Evolutionary conservation across 2,329 filamentous ascomycete genomes (phyloP).

Genomic region (Paraconiothyrium brasiliense): DNA sequence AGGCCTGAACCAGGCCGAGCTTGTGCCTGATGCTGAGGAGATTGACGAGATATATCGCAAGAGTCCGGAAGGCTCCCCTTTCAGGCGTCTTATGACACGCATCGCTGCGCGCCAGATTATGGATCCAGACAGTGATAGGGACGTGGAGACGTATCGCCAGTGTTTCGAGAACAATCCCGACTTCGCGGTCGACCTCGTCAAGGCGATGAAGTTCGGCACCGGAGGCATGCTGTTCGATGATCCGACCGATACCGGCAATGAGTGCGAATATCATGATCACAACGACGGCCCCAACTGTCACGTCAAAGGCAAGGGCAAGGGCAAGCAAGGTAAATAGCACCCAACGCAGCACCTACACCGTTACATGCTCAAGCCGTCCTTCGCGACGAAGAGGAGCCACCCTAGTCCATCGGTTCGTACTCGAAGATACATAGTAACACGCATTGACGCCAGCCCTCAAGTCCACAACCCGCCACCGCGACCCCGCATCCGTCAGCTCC

Average conservation of each 20-base stretch:
- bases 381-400: conserved; percentile 26
- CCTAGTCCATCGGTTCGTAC: conserved; percentile 26
- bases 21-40: conserved; percentile 65
- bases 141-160: conserved; percentile 59
- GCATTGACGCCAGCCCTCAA: conserved; percentile 48
- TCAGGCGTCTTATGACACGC: conserved; percentile 60
- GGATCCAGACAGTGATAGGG: conserved; percentile 61
- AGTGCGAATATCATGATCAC: conserved; percentile 63
- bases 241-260: conserved; percentile 56
- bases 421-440: conserved; percentile 42
- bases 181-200: conserved; percentile 64
- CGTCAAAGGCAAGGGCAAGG: conserved; percentile 46
- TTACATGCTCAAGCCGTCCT: conserved; percentile 26
- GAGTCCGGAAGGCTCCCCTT: conserved; percentile 57
- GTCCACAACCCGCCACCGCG: conserved; percentile 35
- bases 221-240: conserved; percentile 63
- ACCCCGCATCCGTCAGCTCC: conserved; percentile 44
- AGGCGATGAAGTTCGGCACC: conserved; percentile 60
- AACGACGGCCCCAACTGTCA: conserved; percentile 53
- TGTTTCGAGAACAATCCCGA: conserved; percentile 61
- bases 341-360: conserved; percentile 15
- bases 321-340: conserved; percentile 49
- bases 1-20: conserved; percentile 58
- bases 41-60: conserved; percentile 63
- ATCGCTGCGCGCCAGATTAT: conserved; percentile 67